Conservation (phyloP, 2,329 filamentous ascomycete genomes). For the Sclerotinia nivalis region DNA sequence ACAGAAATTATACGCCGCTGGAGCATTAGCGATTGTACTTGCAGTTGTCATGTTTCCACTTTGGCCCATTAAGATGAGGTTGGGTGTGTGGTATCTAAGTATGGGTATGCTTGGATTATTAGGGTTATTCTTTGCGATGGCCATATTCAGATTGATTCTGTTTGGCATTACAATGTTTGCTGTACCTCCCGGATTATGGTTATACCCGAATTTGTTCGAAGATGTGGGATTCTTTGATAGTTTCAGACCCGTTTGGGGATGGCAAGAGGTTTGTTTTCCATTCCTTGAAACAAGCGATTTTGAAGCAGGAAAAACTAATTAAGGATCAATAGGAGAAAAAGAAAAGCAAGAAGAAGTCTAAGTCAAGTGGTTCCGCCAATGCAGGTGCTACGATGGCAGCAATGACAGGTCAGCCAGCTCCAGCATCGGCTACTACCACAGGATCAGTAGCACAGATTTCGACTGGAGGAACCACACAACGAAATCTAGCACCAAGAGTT, state of each 20-base stretch:
- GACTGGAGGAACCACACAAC: constrained; percentile 42
- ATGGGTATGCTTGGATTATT: constrained; percentile 90
- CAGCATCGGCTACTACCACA: constrained; percentile 42
- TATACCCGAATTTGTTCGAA: constrained; percentile 97
- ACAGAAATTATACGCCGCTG: constrained; percentile 85
- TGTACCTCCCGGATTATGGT: constrained; percentile 86
- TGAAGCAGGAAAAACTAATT: neutral
- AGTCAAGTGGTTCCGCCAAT: constrained; percentile 38
- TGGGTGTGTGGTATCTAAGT: constrained; percentile 95
- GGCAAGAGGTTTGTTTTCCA: constrained; percentile 77
- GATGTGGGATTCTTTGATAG: constrained; percentile 98
- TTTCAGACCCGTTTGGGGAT: constrained; percentile 94
- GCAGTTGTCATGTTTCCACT: constrained; percentile 91
- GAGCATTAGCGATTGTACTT: constrained; percentile 82
- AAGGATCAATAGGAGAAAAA: constrained; percentile 39
- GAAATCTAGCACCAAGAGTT: constrained; percentile 47
- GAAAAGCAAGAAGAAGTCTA: constrained; percentile 44
- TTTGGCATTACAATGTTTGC: constrained; percentile 91
- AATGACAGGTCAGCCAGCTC: constrained; percentile 42
- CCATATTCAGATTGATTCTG: constrained; percentile 86
- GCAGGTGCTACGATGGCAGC: constrained; percentile 36
- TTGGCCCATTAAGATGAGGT: constrained; percentile 87
- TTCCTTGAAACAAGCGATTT: neutral
- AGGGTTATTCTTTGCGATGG: constrained; percentile 95
- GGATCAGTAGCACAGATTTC: constrained; percentile 43